Evolutionary conservation across 345 rosid genomes (phyloP), one percentile per base, ranked within the genome.

Genomic region (Bretschneidera sinensis): DNA sequence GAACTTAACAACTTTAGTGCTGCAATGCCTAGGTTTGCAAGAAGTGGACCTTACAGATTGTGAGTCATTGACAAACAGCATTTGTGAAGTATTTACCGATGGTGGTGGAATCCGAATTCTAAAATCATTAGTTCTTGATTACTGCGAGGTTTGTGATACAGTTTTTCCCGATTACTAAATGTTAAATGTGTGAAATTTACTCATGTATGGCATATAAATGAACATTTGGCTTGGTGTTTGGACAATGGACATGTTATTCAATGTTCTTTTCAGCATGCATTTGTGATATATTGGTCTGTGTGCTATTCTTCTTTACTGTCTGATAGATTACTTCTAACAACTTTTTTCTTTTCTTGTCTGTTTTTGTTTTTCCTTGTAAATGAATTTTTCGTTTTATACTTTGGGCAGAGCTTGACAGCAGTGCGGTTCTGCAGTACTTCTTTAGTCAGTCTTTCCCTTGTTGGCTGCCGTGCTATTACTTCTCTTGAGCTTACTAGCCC

Each of bases 11-110:
- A 74, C 86, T 34, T 72, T 94, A 69, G 69, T 80, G 51, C 80
- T 94, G 63, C 92, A 82, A 48, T 94, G 99, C 76, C 92, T 78
- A 34, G 68, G 69, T 60, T 74, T 94, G 83, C 92, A 81, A 83
- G 99, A 94, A 78, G 91, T 94, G 71, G 99, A 94, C 69, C 96
- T 94, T 51, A 83, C 95, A 57, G 99, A 91, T 67, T 94, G 99
- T 69, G 97, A 84, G 79, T 88, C 97, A 21, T 74, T 94, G 74
- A 83, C 96, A 20, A 83, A 91, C 78, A 78, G 87, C 49, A 76
- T 90, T 48, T 94, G 97, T 74, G 79, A 85, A 55, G 86, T 86
- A 59, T 94, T 94, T 68, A 86, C 85, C 68, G 92, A 83, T 61
- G 88, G 83, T 60, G 99, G 97, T 61, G 95, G 99, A 69, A 90